Percentiles rank a stretch among this genome's conserved stretches.
phyloP scores from a whole-genome alignment of 2,329 filamentous ascomycete genomes.

The Claviceps citrina region DNA sequence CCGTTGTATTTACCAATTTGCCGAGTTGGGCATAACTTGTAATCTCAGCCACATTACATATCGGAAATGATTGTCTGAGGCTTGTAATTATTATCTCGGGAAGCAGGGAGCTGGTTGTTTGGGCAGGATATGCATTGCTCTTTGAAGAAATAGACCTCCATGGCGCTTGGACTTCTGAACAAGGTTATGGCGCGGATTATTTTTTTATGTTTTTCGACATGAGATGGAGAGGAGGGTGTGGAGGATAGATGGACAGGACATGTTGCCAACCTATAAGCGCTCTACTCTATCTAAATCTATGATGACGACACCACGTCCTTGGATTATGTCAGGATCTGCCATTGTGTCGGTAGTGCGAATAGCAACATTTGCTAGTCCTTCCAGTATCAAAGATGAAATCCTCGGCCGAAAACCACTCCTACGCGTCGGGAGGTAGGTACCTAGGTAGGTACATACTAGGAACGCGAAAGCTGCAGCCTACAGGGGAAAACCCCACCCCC shows the following conservation, averaged over 20 bases:
- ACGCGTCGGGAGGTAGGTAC: no score
- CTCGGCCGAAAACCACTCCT: no score
- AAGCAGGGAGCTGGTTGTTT: not conserved
- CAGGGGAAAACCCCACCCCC: no score
- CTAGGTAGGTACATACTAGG: no score
- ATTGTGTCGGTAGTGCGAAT: no score
- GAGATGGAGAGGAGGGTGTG: not conserved
- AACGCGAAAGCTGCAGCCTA: no score
- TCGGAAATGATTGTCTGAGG: not conserved
- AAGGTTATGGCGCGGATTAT: not conserved
- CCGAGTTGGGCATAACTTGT: not conserved
- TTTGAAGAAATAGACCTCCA: not conserved
- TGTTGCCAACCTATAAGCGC: not conserved
- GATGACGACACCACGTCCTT: not conserved
- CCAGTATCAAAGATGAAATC: no score
- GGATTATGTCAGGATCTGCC: no score
- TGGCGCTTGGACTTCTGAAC: not conserved
- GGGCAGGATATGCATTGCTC: not conserved
- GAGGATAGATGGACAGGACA: not conserved
- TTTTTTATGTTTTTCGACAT: no score
- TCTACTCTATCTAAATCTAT: constrained; percentile 2
- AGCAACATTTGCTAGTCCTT: no score
- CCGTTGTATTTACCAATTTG: not conserved
- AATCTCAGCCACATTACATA: not conserved
- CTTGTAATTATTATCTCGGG: not conserved